Conservation (phyloP, 2,329 filamentous ascomycete genomes). For the Periconia digitata region DNA sequence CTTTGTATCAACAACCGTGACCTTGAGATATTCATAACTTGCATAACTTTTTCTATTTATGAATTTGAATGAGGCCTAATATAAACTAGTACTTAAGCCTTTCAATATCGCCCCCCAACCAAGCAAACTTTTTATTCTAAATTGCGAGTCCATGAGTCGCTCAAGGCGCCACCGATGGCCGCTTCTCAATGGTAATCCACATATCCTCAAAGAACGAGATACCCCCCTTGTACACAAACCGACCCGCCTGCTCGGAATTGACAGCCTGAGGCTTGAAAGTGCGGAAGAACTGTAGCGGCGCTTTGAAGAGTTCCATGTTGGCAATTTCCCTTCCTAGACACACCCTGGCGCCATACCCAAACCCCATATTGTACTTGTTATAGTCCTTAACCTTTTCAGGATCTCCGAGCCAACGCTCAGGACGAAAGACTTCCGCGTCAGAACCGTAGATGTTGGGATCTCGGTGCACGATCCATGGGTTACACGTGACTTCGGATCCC, state of each 20-base stretch:
- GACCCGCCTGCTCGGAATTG: constrained; percentile 32
- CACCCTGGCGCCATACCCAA: constrained; percentile 53
- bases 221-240: constrained; percentile 47
- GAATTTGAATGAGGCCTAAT: not conserved
- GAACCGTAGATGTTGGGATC: constrained; percentile 30
- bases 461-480: constrained; percentile 33
- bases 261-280: constrained; percentile 35
- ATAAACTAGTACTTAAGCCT: not conserved
- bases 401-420: constrained; percentile 35
- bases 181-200: constrained; percentile 38
- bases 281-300: constrained; percentile 44
- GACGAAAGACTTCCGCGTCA: constrained; percentile 29
- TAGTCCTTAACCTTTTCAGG: constrained; percentile 45
- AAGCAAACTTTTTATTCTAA: not conserved
- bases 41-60: not conserved
- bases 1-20: no score
- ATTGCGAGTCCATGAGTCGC: not conserved
- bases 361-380: constrained; percentile 53
- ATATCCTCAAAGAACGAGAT: constrained; percentile 48
- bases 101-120: not conserved
- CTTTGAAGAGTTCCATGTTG: constrained; percentile 57
- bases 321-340: constrained; percentile 56
- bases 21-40: no score
- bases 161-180: constrained; percentile 1
- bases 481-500: constrained; percentile 32